Percentiles rank a stretch among this genome's conserved stretches.
Conservation (phyloP, 331 rosid species). For the Telfairia occidentalis region DNA sequence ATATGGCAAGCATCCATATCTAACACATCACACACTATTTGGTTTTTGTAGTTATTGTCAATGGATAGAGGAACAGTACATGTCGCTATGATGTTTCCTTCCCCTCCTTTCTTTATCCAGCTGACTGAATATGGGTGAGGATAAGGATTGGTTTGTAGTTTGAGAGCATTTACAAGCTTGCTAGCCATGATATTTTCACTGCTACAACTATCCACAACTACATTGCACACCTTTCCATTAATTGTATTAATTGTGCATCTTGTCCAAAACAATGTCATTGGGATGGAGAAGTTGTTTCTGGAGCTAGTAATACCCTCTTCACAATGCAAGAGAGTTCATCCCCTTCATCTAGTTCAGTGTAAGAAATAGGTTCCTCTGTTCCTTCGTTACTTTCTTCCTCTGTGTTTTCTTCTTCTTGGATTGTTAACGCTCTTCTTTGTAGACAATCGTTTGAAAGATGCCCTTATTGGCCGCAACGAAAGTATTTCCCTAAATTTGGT, state of each 20-base stretch:
- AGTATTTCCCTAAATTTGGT: too few relatives aligned
- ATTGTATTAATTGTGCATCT: not conserved
- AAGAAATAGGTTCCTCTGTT: not conserved
- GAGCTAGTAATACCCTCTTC: not conserved
- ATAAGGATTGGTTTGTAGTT: not conserved
- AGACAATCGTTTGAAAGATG: too few relatives aligned
- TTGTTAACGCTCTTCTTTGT: too few relatives aligned
- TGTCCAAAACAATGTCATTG: not conserved
- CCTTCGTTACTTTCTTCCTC: not conserved
- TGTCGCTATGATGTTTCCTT: not conserved
- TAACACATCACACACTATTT: not conserved
- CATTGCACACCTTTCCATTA: not conserved
- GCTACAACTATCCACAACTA: not conserved
- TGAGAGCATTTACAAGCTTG: not conserved
- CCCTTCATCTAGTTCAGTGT: not conserved
- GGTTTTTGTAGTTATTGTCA: not conserved
- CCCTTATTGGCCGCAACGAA: too few relatives aligned
- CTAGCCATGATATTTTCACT: not conserved
- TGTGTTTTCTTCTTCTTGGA: too few relatives aligned
- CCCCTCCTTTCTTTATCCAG: not conserved
- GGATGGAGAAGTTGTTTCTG: not conserved
- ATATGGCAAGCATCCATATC: not conserved
- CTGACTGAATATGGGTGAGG: not conserved
- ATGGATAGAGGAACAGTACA: not conserved
- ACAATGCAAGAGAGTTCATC: not conserved